Evolutionary conservation across 1,139 yeast genomes (phyloP), one percentile per base, ranked within the genome.

Genomic region (Debaryomyces fabryi): DNA sequence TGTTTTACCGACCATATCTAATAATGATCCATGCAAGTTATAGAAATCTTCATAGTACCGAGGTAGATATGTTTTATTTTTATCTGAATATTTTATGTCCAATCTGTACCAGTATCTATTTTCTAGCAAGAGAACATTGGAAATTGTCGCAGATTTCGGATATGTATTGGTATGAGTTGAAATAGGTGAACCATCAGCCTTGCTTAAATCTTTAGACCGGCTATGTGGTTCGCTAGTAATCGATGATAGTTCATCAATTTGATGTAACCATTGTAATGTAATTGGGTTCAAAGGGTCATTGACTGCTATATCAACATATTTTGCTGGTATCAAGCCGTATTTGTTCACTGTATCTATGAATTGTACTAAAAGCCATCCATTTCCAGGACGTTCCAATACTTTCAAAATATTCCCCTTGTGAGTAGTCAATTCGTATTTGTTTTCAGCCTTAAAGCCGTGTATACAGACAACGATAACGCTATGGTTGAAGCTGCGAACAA

Each of bases 321-420:
- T 59, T 1, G 78, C 76, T 4, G 79, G 80, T 4, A 75, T 69
- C 34, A 75, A 54, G 0, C 79, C 80, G 2, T 76, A 74, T 5
- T 56, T 52, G 9, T 56, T 53, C 33, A 75, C 52, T 49, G 67
- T 67, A 51, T 75, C 79, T 48, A 75, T 67, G 45, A 65, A 72
- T 52, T 75, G 74, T 38, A 74, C 79, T 49, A 73, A 57, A 4
- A 75, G 52, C 80, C 80, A 75, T 1, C 79, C 80, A 50, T 71
- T 67, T 3, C 71, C 71, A 6, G 68, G 70, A 25, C 70, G 57
- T 47, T 72, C 76, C 36, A 75, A 54, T 39, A 74, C 62, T 54
- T 74, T 75, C 38, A 75, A 56, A 29, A 74, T 63, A 48, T 72
- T 79, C 4, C 79, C 79, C 52, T 72, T 71, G 12, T 57, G 58